phyloP scores from a whole-genome alignment of 2,329 filamentous ascomycete species.

The Fusarium nygamai region DNA sequence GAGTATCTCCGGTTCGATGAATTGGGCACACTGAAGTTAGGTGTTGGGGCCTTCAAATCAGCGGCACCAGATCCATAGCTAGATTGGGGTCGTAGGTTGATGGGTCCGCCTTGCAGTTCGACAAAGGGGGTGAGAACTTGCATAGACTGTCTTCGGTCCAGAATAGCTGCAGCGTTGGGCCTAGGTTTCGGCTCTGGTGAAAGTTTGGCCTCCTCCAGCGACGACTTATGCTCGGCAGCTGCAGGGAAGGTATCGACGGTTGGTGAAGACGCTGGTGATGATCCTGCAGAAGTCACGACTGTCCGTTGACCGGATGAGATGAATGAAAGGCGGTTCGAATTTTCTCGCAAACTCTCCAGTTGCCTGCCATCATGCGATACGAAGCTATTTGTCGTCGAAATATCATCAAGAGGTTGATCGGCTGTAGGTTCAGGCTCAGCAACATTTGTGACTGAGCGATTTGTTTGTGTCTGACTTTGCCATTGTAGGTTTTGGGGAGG shows the following conservation, averaged over 20 bases:
- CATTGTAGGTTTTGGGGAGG: slow-evolving; percentile 25
- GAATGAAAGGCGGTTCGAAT: slow-evolving; percentile 65
- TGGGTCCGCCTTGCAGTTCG: slow-evolving; percentile 49
- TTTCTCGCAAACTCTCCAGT: slow-evolving; percentile 67
- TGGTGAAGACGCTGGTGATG: slow-evolving; percentile 66
- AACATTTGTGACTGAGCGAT: slow-evolving; percentile 23
- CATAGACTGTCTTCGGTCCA: slow-evolving; percentile 62
- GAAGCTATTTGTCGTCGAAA: slow-evolving; percentile 66
- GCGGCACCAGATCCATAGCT: slow-evolving; percentile 24
- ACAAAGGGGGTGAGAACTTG: slow-evolving; percentile 57
- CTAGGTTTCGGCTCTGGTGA: slow-evolving; percentile 53
- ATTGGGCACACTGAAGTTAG: slow-evolving; percentile 65
- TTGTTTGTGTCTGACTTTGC: slow-evolving; percentile 19
- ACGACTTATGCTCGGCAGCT: slow-evolving; percentile 31
- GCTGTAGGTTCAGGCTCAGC: slow-evolving; percentile 42
- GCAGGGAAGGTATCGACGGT: slow-evolving; percentile 59
- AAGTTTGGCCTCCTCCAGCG: slow-evolving; percentile 36
- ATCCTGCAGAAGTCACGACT: slow-evolving; percentile 64
- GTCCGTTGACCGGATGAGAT: slow-evolving; percentile 71
- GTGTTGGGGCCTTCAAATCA: slow-evolving; percentile 45
- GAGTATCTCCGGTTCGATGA: slow-evolving; percentile 58
- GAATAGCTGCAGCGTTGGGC: slow-evolving; percentile 64
- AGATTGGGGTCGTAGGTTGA: slow-evolving; percentile 37
- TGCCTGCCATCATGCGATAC: slow-evolving; percentile 68
- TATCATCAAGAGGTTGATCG: slow-evolving; percentile 61